Evolutionary conservation across 2,329 filamentous ascomycete species (phyloP), one percentile per base, ranked within the genome.

Genomic region (Aspergillus uvarum): DNA sequence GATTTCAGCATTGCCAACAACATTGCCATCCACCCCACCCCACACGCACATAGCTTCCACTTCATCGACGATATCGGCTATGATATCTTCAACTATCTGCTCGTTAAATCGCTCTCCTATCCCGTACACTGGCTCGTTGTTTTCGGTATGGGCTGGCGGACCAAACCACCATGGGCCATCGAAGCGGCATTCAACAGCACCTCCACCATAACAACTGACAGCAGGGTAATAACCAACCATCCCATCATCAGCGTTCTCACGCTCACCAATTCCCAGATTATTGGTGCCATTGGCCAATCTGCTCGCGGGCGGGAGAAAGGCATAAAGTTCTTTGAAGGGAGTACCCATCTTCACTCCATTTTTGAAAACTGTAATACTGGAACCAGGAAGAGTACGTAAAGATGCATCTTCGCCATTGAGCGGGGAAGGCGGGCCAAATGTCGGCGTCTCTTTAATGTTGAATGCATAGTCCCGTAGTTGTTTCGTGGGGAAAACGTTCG

Each of bases 141-240:
- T 78, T 52, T 82, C 80, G 5, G 67, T 66, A 11, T 78, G 61
- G 21, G 82, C 85, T 3, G 86, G 83, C 0, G 93, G 93, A 16
- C 92, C 91, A 72, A 82, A 90, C 92, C 93, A 97, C 80, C 96
- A 98, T 32, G 95, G 83, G 0, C 92, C 92, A 1, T 95, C 94
- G 72, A 99, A 97, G 76, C 97, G 97, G 68, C 94, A 89, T 74
- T 98, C 91, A 16, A 90, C 93, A 1, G 93, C 90, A 24, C 94
- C 95, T 55, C 93, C 94, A 49, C 90, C 88, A 78, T 97, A 98
- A 22, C 95, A 90, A 68, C 92, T 95, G 21, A 99, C 87, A 22
- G 93, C 91, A 1, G 95, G 95, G 71, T 96, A 96, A 78, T 99
- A 99, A 11, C 95, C 96, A 1, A 97, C 85, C 83, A 95, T 90